Evolutionary conservation across 495 filamentous ascomycete genomes (phyloP).

Genomic region (Clavariopsis aquatica): DNA sequence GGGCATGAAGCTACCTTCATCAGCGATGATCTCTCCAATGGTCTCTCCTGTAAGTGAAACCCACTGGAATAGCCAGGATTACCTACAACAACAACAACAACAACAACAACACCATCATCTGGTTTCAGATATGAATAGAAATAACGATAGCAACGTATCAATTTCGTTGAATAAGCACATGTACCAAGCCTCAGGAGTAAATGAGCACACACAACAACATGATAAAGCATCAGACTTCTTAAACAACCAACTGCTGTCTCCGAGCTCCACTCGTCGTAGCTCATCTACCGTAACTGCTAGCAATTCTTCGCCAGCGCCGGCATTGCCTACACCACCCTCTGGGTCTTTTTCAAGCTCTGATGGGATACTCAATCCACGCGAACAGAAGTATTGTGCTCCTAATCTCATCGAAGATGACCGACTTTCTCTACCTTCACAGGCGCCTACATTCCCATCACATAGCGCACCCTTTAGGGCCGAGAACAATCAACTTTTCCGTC

Average conservation of each 20-base stretch:
- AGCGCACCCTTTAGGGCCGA: background rate
- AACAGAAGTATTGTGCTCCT: background rate
- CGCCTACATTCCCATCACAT: background rate
- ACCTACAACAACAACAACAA: background rate
- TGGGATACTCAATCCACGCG: background rate
- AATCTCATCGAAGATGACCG: background rate
- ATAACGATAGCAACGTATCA: background rate
- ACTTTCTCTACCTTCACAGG: background rate
- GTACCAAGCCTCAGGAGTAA: no score
- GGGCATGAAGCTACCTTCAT: background rate
- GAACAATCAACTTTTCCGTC: no score
- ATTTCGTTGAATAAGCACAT: no score
- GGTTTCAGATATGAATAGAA: background rate
- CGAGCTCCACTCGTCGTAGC: no score
- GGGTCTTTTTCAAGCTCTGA: background rate
- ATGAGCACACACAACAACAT: no score
- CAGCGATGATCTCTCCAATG: background rate
- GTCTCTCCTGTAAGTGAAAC: background rate
- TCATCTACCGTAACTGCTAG: no score
- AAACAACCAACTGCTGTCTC: background rate
- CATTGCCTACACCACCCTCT: background rate
- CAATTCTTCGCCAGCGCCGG: background rate
- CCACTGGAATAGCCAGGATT: background rate
- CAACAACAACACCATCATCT: background rate
- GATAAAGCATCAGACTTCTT: background rate